phyloP scores from a whole-genome alignment of 179 eudicot genomes.

The Silene coronaria region DNA sequence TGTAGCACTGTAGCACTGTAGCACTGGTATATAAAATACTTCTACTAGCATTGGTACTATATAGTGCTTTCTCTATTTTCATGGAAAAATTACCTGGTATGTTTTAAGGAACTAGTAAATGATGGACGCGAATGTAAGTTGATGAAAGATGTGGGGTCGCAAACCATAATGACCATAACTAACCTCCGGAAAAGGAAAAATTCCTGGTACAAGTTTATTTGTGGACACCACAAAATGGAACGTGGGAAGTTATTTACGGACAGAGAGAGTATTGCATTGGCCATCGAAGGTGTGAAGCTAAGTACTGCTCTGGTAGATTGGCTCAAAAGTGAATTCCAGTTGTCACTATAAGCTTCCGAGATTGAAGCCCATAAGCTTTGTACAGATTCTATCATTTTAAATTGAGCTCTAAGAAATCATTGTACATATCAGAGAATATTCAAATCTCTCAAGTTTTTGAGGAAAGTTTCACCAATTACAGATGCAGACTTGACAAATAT shows the following conservation, averaged over 20 bases:
- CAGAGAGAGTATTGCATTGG: background rate
- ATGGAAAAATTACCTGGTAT: background rate
- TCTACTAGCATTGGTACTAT: background rate
- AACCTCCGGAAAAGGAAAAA: too few relatives aligned
- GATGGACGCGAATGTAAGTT: too few relatives aligned
- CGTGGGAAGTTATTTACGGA: background rate
- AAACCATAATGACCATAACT: too few relatives aligned
- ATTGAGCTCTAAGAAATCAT: background rate
- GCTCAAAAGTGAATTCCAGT: background rate
- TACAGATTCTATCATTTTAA: background rate
- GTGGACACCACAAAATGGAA: background rate
- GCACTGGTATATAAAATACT: background rate
- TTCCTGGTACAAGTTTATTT: background rate
- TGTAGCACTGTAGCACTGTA: too few relatives aligned
- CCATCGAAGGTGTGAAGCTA: background rate
- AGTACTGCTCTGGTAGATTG: background rate
- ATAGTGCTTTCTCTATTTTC: background rate
- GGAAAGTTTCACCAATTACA: conserved; percentile 56
- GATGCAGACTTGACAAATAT: conserved; percentile 78
- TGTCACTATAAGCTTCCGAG: background rate
- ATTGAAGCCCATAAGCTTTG: background rate
- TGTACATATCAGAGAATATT: conserved; percentile 16
- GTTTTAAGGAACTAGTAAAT: background rate
- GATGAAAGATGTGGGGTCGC: too few relatives aligned
- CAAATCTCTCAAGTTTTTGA: conserved; percentile 48